Evolutionary conservation across 2,329 filamentous ascomycete genomes (phyloP).

Genomic region (Ophioceras dolichostomum): DNA sequence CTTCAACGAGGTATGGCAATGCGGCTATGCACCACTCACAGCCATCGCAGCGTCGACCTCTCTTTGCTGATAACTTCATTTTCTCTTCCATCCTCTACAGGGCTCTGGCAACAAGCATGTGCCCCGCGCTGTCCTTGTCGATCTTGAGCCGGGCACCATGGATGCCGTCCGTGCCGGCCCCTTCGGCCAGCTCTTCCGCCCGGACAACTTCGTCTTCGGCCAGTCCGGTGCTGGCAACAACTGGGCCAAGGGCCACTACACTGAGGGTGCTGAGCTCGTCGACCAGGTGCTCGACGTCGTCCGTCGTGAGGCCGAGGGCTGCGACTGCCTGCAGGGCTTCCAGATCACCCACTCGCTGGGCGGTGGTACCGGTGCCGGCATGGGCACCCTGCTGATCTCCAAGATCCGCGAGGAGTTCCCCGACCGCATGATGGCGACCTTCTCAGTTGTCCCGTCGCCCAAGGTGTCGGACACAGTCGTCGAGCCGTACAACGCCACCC

Average conservation of each 20-base stretch:
- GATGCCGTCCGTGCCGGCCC: constrained; percentile 96
- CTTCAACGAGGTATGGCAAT: constrained; percentile 50
- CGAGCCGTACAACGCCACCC: constrained; percentile 98
- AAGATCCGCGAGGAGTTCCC: constrained; percentile 99
- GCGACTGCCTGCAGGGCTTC: constrained; percentile 99
- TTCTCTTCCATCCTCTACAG: constrained; percentile 35
- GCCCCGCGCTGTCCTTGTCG: constrained; percentile 96
- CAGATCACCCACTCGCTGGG: constrained; percentile 99
- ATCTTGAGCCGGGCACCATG: constrained; percentile 99
- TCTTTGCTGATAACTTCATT: constrained; percentile 6
- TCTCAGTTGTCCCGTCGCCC: constrained; percentile 96
- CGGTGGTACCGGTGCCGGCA: constrained; percentile 99
- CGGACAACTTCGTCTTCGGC: constrained; percentile 99
- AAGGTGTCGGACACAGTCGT: constrained; percentile 99
- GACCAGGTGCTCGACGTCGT: constrained; percentile 98
- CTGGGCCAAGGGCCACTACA: constrained; percentile 99
- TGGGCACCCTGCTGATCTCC: constrained; percentile 98
- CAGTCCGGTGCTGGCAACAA: constrained; percentile 99
- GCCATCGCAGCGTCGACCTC: no score
- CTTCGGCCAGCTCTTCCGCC: constrained; percentile 98
- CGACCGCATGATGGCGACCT: constrained; percentile 99
- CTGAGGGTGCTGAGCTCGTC: constrained; percentile 96
- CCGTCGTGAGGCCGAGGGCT: constrained; percentile 95
- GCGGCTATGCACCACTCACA: no score
- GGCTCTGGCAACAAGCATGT: constrained; percentile 98